Conservation (phyloP, 768 basidiomycete species). For the Trametes meyenii region DNA sequence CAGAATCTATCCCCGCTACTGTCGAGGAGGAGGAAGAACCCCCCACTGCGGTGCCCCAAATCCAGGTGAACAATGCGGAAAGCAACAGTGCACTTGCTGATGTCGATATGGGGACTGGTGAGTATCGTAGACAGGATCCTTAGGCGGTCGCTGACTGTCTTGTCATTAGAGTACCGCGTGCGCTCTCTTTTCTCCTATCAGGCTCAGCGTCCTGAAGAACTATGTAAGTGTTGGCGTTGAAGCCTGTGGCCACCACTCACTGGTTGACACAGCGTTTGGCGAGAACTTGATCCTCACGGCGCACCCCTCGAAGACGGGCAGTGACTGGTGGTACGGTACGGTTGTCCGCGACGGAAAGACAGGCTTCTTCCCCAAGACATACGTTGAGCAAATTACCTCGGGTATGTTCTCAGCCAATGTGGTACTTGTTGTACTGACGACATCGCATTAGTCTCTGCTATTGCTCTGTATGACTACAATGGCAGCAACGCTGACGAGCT, state of each 20-base stretch:
- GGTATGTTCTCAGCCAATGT: slow-evolving; percentile 48
- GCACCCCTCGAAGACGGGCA: slow-evolving; percentile 81
- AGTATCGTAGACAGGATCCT: slow-evolving; percentile 28
- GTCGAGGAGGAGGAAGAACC: slow-evolving; percentile 66
- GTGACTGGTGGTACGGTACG: slow-evolving; percentile 95
- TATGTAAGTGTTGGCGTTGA: slow-evolving; percentile 55
- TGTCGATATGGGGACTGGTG: slow-evolving; percentile 67
- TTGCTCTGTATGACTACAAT: slow-evolving; percentile 78
- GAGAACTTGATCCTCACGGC: slow-evolving; percentile 79
- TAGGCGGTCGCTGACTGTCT: slow-evolving; percentile 12
- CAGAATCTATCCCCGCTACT: slow-evolving; percentile 50
- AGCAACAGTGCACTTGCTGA: slow-evolving; percentile 62
- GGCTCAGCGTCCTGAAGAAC: slow-evolving; percentile 86
- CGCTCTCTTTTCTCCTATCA: slow-evolving; percentile 84
- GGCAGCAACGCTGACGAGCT: slow-evolving; percentile 78
- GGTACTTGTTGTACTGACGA: neutral
- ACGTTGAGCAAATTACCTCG: slow-evolving; percentile 71
- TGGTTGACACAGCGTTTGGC: slow-evolving; percentile 59
- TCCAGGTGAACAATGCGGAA: slow-evolving; percentile 50
- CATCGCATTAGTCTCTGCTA: slow-evolving; percentile 58
- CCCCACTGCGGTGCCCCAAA: slow-evolving; percentile 48
- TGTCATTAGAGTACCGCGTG: slow-evolving; percentile 63
- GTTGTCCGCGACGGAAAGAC: slow-evolving; percentile 61
- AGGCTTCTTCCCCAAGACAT: slow-evolving; percentile 91
- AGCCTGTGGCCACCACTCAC: slow-evolving; percentile 5